Evolutionary conservation across 108 stramenopile genomes (phyloP), one percentile per base, ranked within the genome.

Genomic region (Pseudonitzschia delicatissima): DNA sequence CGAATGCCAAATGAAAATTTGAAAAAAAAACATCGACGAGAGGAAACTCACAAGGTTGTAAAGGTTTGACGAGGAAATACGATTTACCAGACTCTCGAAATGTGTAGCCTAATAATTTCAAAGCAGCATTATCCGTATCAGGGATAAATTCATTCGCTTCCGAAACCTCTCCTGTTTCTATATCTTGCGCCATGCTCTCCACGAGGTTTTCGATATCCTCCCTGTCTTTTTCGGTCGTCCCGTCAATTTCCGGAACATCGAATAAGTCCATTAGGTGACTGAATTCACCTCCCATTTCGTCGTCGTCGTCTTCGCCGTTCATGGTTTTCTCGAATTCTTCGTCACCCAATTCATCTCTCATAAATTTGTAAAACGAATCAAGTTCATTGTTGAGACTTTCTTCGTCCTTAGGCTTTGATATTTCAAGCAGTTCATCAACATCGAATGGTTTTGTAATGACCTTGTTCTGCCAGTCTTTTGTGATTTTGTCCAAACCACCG

Each of bases 291-390:
- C 48, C 58, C 9, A 75, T n/a, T 36, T 62, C 58, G 15, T 65
- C 62, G 6, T 55, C 53, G 33, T 33, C 53, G 29, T 45, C 28
- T 8, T 68, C 66, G 35, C 52, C 48, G 25, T 69, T 67, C 72
- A 82, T 73, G 2, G 67, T 72, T 36, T 79, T 71, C 31, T 80
- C 58, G 44, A 58, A 71, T 58, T 77, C 77, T 37, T 80, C 77
- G 21, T 77, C 70, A 17, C 85, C 85, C 49, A 86, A 45, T 65
- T 86, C 80, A 15, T 68, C 36, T 45, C 45, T 69, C 73, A 86
- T 78, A 36, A 86, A 80, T 21, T 65, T 47, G 29, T 66, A 67
- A 65, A 86, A 78, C 5, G 45, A 61, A 28, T 70, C 69, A 12
- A 72, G n/a, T 23, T 72, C 71, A 23, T 77, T 67, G 45, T 86